phyloP scores from a whole-genome alignment of 2,329 filamentous ascomycete species.

The Aspergillus bombycis region DNA sequence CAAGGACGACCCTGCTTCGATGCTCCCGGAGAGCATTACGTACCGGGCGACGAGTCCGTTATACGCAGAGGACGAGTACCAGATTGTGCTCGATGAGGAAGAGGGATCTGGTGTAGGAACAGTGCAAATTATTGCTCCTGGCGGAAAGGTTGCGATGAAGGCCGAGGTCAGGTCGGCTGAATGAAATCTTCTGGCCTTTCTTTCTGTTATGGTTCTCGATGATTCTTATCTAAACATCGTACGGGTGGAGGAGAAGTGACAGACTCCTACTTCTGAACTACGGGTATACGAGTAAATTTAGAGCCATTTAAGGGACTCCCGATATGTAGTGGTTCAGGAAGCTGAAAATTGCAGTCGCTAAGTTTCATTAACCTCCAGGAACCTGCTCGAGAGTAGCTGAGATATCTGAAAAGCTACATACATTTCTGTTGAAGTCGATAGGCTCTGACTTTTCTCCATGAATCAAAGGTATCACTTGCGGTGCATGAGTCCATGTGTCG shows the following conservation, averaged over 20 bases:
- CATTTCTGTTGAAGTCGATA: conserved; percentile 9
- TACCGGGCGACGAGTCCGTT: conserved; percentile 55
- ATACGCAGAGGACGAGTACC: conserved; percentile 54
- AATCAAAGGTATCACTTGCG: conserved; percentile 9
- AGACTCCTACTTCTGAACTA: background rate
- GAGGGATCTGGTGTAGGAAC: conserved; percentile 32
- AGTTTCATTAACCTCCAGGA: background rate
- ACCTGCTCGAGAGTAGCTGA: background rate
- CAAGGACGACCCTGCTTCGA: conserved; percentile 23
- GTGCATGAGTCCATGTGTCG: conserved; percentile 12
- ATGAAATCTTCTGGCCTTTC: background rate
- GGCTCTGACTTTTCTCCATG: conserved; percentile 12
- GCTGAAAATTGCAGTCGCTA: background rate
- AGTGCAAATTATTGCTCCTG: conserved; percentile 39
- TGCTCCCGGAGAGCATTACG: conserved; percentile 46
- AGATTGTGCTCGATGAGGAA: conserved; percentile 44
- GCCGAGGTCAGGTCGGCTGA: conserved; percentile 34
- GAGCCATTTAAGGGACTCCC: background rate
- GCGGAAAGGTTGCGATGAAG: conserved; percentile 41
- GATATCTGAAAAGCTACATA: conserved; percentile 4
- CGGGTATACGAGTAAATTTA: background rate
- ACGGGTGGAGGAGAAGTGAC: background rate
- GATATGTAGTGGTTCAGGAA: background rate
- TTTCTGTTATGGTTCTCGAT: background rate
- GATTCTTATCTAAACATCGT: background rate